A percentile compares a stretch with the other conserved stretches of the same genome.
Evolutionary conservation across 2,329 filamentous ascomycete genomes (phyloP).

Genomic region (Curvularia sp.): DNA sequence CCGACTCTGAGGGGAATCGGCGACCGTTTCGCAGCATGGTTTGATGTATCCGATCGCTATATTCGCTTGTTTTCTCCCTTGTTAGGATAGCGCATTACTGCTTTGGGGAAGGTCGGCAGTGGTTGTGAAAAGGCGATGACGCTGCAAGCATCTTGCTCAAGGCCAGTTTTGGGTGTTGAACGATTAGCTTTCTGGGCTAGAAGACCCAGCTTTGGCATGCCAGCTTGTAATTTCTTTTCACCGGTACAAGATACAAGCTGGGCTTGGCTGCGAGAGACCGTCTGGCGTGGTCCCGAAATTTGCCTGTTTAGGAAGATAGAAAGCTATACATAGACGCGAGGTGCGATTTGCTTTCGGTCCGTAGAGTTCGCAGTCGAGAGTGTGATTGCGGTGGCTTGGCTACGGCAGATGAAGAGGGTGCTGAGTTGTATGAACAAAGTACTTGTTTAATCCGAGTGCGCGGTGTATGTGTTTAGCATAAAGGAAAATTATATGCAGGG

Average conservation of each 20-base stretch:
- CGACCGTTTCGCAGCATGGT: not conserved
- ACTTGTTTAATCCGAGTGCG: not conserved
- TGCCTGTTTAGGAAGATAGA: not conserved
- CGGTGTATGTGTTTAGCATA: not conserved
- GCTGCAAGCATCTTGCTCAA: not conserved
- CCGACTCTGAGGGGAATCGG: not conserved
- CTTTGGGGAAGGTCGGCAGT: not conserved
- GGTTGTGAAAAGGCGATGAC: not conserved
- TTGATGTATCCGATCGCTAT: not conserved
- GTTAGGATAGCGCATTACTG: not conserved
- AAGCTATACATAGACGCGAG: not conserved
- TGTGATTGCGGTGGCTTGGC: not conserved
- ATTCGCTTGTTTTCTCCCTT: not conserved
- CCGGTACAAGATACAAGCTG: not conserved
- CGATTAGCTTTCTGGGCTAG: not conserved
- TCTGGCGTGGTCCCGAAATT: not conserved
- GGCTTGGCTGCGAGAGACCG: not conserved
- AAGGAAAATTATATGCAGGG: constrained; percentile 2
- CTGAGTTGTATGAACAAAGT: not conserved
- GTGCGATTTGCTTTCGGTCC: not conserved
- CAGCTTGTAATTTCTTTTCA: not conserved
- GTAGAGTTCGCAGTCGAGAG: not conserved
- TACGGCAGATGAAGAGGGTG: not conserved
- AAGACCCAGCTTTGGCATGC: not conserved
- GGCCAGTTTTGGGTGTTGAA: not conserved